phyloP scores from a whole-genome alignment of 371 early-diverging fungal species.

The Rhizopus delemar region DNA sequence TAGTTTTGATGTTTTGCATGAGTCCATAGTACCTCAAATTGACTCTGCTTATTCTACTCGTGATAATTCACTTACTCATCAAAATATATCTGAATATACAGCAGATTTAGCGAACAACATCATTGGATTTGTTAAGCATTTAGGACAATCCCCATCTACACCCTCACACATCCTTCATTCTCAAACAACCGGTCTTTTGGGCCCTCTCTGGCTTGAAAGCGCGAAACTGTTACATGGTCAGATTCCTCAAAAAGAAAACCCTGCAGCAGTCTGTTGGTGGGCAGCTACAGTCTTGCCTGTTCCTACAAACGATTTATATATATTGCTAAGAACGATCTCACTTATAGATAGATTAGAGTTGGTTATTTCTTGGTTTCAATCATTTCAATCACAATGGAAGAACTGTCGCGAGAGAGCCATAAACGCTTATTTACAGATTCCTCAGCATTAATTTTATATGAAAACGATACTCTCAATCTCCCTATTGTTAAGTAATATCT shows the following conservation, averaged over 20 bases:
- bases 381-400: conserved; percentile 27
- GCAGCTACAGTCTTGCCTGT: conserved; percentile 23
- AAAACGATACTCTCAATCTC: no score
- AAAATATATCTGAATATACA: conserved; percentile 3
- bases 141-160: conserved; percentile 8
- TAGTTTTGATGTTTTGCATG: conserved; percentile 18
- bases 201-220: conserved; percentile 29
- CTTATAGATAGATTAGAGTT: conserved; percentile 24
- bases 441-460: conserved; percentile 1
- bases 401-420: conserved; percentile 24
- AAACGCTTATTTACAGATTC: conserved; percentile 17
- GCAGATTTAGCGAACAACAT: conserved; percentile 18
- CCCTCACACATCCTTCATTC: conserved; percentile 10
- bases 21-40: neutral
- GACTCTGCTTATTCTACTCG: no score
- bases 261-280: conserved; percentile 31
- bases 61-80: neutral
- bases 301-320: conserved; percentile 13
- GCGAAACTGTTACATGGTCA: conserved; percentile 21
- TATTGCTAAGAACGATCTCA: conserved; percentile 18
- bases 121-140: conserved; percentile 19
- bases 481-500: no score
- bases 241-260: conserved; percentile 19
- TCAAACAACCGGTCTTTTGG: conserved; percentile 27
- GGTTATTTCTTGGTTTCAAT: conserved; percentile 26